phyloP scores from a whole-genome alignment of 2,329 filamentous ascomycete genomes.

The Tolypocladium endophyticum region DNA sequence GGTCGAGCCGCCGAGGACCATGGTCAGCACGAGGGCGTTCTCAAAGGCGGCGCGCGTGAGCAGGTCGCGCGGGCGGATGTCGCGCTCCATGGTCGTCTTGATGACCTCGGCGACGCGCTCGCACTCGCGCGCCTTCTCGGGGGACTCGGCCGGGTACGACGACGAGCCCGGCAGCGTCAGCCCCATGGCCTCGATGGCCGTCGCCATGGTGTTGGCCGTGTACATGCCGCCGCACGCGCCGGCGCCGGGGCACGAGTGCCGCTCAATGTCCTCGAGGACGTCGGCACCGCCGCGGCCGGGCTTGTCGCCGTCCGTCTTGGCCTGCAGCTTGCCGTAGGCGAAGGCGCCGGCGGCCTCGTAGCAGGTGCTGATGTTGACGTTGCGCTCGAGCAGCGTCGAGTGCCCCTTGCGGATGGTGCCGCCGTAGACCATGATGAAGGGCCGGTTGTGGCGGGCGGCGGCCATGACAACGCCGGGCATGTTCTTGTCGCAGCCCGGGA shows the following conservation, averaged over 20 bases:
- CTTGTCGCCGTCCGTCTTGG: constrained; percentile 50
- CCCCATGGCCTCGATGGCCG: constrained; percentile 83
- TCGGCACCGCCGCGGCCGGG: constrained; percentile 61
- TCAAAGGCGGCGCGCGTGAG: constrained; percentile 74
- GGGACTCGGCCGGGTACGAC: constrained; percentile 69
- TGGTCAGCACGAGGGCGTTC: constrained; percentile 82
- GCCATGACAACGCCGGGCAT: constrained; percentile 93
- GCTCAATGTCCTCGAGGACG: constrained; percentile 75
- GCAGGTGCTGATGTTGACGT: constrained; percentile 80
- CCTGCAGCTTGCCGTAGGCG: constrained; percentile 65
- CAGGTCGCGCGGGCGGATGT: constrained; percentile 72
- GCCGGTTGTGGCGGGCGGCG: constrained; percentile 81
- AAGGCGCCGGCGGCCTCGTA: constrained; percentile 83
- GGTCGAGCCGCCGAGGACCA: constrained; percentile 83
- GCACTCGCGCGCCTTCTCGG: constrained; percentile 80
- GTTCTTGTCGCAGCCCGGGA: constrained; percentile 95
- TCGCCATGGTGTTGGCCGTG: constrained; percentile 87
- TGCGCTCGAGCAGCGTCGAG: constrained; percentile 61
- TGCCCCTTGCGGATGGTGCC: constrained; percentile 86
- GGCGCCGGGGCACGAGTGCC: constrained; percentile 53
- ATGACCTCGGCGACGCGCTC: constrained; percentile 72
- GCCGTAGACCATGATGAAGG: constrained; percentile 91
- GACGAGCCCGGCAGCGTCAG: constrained; percentile 74
- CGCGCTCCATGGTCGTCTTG: constrained; percentile 65
- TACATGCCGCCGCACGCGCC: constrained; percentile 80